These are phyloP conservation scores for Sarcomyxa edulis DNA, from an alignment of 768 basidiomycete species.

Conservation along the genomic window DNA sequence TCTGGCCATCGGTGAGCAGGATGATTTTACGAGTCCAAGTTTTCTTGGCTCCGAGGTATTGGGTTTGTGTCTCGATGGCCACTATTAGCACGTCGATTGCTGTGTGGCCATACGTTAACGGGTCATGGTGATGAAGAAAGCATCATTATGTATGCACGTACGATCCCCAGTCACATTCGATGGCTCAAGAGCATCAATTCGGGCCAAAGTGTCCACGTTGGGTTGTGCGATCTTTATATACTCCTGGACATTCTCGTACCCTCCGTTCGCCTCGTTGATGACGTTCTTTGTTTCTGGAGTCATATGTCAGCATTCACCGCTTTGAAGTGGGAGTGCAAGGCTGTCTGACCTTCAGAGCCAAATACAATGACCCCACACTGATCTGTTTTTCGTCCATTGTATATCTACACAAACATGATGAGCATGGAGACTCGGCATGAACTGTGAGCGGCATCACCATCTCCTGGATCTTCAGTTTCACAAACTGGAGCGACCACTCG, in stretches of 20 bases:
- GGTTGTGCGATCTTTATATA: constrained; percentile 67
- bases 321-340: background rate
- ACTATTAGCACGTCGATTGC: constrained; percentile 89
- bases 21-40: constrained; percentile 84
- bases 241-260: constrained; percentile 71
- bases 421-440: background rate
- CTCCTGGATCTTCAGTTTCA: constrained; percentile 86
- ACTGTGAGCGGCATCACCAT: constrained; percentile 49
- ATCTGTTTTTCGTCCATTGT: constrained; percentile 88
- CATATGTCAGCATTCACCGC: too few species aligned
- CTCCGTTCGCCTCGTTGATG: constrained; percentile 53
- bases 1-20: constrained; percentile 83
- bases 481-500: constrained; percentile 79
- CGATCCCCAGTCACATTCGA: constrained; percentile 61
- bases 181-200: constrained; percentile 54
- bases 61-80: constrained; percentile 72
- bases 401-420: constrained; percentile 53
- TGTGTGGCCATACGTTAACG: constrained; percentile 19
- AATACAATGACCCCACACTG: constrained; percentile 87
- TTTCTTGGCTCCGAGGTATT: constrained; percentile 62
- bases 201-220: constrained; percentile 58
- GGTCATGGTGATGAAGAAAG: background rate
- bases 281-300: constrained; percentile 59
- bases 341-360: constrained; percentile 70
- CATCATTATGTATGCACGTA: constrained; percentile 26